phyloP scores from a whole-genome alignment of 768 basidiomycete species.

The Lactarius evosmus region DNA sequence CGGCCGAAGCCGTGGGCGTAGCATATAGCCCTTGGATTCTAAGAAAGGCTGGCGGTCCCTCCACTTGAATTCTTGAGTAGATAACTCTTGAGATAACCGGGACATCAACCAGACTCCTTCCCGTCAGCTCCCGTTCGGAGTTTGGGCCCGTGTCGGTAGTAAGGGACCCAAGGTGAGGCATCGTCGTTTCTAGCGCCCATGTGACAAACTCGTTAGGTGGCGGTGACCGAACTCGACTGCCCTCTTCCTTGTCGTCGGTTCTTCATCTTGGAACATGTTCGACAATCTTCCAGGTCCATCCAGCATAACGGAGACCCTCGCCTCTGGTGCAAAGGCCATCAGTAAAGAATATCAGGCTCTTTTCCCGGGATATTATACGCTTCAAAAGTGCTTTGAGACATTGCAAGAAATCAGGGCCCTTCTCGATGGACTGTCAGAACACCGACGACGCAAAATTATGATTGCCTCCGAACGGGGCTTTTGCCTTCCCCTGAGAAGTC shows the following conservation, averaged over 20 bases:
- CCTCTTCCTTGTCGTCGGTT: too few relatives aligned
- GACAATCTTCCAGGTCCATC: neutral
- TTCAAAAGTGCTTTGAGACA: neutral
- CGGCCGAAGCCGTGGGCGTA: slow-evolving; percentile 22
- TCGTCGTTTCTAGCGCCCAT: too few relatives aligned
- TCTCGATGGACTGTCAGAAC: neutral
- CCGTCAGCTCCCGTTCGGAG: too few relatives aligned
- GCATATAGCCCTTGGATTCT: slow-evolving; percentile 26
- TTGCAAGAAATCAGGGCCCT: neutral
- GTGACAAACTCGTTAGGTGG: too few relatives aligned
- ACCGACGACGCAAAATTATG: neutral
- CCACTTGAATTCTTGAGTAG: slow-evolving; percentile 13
- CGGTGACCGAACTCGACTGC: too few relatives aligned
- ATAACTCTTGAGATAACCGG: neutral
- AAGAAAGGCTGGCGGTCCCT: slow-evolving; percentile 19
- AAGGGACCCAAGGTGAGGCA: too few relatives aligned
- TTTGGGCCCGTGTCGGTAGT: too few relatives aligned
- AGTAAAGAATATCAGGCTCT: neutral
- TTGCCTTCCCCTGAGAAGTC: neutral
- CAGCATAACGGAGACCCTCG: neutral
- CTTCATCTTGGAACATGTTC: too few relatives aligned
- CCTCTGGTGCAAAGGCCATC: neutral
- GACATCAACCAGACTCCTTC: too few relatives aligned
- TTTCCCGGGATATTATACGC: neutral
- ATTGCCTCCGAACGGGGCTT: neutral